A percentile compares a stretch with the other conserved stretches of the same genome.
Evolutionary conservation across 768 basidiomycete genomes (phyloP).

Genomic region (Krasilnikovozyma curviuscula): DNA sequence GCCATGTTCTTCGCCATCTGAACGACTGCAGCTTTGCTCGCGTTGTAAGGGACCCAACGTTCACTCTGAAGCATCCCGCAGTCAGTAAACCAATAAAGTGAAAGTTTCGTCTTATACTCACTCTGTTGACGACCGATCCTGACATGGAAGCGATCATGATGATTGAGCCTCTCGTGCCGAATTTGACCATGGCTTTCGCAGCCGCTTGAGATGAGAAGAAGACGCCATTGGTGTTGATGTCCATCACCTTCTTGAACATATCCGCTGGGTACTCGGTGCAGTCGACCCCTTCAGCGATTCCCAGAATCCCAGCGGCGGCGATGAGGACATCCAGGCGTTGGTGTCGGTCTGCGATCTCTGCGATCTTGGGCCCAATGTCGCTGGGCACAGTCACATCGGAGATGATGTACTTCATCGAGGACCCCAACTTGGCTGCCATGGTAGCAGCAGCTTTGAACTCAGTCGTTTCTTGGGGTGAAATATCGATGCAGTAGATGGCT

Average conservation of each 20-base stretch:
- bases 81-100: neutral
- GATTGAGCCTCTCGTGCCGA: slow-evolving; percentile 34
- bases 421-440: neutral
- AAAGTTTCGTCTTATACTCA: slow-evolving; percentile 20
- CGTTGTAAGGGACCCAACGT: slow-evolving; percentile 57
- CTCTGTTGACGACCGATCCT: slow-evolving; percentile 52
- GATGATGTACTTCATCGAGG: neutral
- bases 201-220: slow-evolving; percentile 45
- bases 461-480: slow-evolving; percentile 1
- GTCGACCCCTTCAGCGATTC: slow-evolving; percentile 19
- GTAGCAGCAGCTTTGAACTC: neutral
- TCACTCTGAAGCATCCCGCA: slow-evolving; percentile 35
- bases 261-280: slow-evolving; percentile 41
- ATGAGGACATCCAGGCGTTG: neutral
- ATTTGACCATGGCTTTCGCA: slow-evolving; percentile 36
- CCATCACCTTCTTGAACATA: slow-evolving; percentile 37
- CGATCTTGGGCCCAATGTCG: neutral
- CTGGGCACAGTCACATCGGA: neutral
- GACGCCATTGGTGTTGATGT: slow-evolving; percentile 45
- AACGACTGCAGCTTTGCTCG: slow-evolving; percentile 55
- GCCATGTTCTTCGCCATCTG: slow-evolving; percentile 71
- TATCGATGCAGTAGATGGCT: slow-evolving; percentile 17
- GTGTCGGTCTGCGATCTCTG: neutral
- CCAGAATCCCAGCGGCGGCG: slow-evolving; percentile 42
- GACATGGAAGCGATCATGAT: slow-evolving; percentile 44